Evolutionary conservation across 2,329 filamentous ascomycete genomes (phyloP).

Genomic region (Ilyonectria robusta): DNA sequence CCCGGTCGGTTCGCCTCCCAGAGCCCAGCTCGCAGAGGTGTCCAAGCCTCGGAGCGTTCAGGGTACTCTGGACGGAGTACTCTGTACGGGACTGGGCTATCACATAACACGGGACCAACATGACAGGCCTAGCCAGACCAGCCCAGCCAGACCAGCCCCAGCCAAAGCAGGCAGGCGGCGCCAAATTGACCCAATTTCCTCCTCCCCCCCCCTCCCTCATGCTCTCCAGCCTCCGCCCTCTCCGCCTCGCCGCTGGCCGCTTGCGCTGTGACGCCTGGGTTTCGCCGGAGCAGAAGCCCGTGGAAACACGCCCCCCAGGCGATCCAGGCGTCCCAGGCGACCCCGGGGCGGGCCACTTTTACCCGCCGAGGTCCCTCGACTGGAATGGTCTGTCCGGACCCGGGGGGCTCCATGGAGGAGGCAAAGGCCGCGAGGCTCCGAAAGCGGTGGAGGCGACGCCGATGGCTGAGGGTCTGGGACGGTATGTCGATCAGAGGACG

Average conservation of each 20-base stretch:
- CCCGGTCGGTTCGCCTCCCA: constrained; percentile 47
- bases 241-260: constrained; percentile 29
- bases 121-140: constrained; percentile 23
- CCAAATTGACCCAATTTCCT: constrained; percentile 33
- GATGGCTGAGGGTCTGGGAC: constrained; percentile 15
- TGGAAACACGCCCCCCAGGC: constrained; percentile 40
- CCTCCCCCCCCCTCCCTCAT: constrained; percentile 2
- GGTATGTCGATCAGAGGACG: constrained; percentile 44
- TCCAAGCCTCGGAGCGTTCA: constrained; percentile 16
- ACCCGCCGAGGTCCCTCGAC: constrained; percentile 42
- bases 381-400: constrained; percentile 43
- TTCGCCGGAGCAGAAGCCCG: constrained; percentile 34
- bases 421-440: constrained; percentile 46
- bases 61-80: constrained; percentile 11
- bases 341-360: constrained; percentile 46
- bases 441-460: constrained; percentile 46
- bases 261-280: constrained; percentile 15
- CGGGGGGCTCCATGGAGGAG: constrained; percentile 25
- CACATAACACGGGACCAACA: constrained; percentile 27
- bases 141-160: constrained; percentile 1
- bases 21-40: constrained; percentile 13
- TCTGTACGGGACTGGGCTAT: neutral
- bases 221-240: constrained; percentile 19
- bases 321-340: constrained; percentile 26
- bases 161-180: constrained; percentile 24